phyloP scores from a whole-genome alignment of 1,284 basidiomycete species.

The Pseudozyma sp. region DNA sequence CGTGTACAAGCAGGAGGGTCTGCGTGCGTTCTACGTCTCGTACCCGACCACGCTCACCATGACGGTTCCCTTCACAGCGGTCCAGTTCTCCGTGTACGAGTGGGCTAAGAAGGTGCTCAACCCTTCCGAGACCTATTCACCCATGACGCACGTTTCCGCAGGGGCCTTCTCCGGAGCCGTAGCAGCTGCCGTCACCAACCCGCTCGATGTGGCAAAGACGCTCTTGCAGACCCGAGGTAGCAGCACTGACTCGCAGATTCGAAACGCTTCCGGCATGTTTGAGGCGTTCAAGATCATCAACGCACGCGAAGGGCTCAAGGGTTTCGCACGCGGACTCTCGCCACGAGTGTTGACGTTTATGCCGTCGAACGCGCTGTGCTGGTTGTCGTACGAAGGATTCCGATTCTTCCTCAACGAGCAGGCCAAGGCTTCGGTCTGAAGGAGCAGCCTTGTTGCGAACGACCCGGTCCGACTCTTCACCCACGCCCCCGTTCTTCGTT shows the following conservation, averaged over 20 bases:
- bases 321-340: conserved; percentile 86
- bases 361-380: conserved; percentile 96
- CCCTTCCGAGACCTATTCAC: conserved; percentile 87
- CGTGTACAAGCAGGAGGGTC: conserved; percentile 86
- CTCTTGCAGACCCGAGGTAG: conserved; percentile 93
- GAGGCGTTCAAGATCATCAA: conserved; percentile 92
- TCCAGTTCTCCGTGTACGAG: conserved; percentile 97
- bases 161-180: conserved; percentile 93
- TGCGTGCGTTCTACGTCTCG: conserved; percentile 94
- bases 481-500: too few relatives aligned
- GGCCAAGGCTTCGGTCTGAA: conserved; percentile 35
- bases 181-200: conserved; percentile 94
- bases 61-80: conserved; percentile 97
- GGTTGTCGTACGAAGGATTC: conserved; percentile 74
- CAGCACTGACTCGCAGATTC: conserved; percentile 82
- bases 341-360: conserved; percentile 94
- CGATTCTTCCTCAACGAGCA: conserved; percentile 64
- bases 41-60: conserved; percentile 95
- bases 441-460: too few relatives aligned
- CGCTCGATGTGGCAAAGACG: conserved; percentile 98
- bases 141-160: conserved; percentile 86
- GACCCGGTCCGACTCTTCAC: too few relatives aligned
- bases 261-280: conserved; percentile 83
- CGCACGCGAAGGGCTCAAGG: conserved; percentile 83
- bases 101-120: conserved; percentile 89